Evolutionary conservation across 1,139 yeast species (phyloP).

Genomic region (Wickerhamiella pararugosa): DNA sequence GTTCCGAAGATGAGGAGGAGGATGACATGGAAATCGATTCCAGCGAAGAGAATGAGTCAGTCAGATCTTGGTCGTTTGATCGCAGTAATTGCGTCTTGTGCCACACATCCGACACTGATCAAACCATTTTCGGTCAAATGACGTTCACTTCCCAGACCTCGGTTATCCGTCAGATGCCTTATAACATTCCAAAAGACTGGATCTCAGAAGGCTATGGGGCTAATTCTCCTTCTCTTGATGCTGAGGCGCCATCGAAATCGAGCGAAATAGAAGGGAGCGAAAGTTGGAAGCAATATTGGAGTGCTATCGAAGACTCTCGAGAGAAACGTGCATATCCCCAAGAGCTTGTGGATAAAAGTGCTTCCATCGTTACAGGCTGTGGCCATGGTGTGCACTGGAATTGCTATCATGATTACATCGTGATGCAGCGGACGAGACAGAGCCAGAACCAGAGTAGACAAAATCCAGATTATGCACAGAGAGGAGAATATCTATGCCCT

Average conservation of each 20-base stretch:
- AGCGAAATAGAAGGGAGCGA: neutral
- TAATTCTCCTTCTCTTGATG: constrained; percentile 11
- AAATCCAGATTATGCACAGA: constrained; percentile 57
- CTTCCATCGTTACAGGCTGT: constrained; percentile 54
- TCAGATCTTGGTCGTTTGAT: constrained; percentile 49
- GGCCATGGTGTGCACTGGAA: constrained; percentile 88
- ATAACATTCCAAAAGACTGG: constrained; percentile 10
- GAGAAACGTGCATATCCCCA: constrained; percentile 1
- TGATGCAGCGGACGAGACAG: constrained; percentile 34
- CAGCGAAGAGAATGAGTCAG: constrained; percentile 30
- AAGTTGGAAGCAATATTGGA: constrained; percentile 1
- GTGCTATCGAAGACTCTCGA: neutral
- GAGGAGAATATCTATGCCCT: constrained; percentile 74
- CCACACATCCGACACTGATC: constrained; percentile 59
- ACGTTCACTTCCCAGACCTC: constrained; percentile 11
- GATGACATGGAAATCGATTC: constrained; percentile 16
- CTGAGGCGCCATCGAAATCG: neutral
- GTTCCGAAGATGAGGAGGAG: constrained; percentile 18
- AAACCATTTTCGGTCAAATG: constrained; percentile 65
- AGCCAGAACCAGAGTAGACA: constrained; percentile 68
- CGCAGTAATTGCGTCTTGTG: constrained; percentile 76
- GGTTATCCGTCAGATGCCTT: constrained; percentile 10
- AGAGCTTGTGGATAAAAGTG: neutral
- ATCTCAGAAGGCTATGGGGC: constrained; percentile 10
- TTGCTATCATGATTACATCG: constrained; percentile 52